Evolutionary conservation across 257 asterid genomes (phyloP), one percentile per base, ranked within the genome.

Genomic region (Solanum ossicruentum): DNA sequence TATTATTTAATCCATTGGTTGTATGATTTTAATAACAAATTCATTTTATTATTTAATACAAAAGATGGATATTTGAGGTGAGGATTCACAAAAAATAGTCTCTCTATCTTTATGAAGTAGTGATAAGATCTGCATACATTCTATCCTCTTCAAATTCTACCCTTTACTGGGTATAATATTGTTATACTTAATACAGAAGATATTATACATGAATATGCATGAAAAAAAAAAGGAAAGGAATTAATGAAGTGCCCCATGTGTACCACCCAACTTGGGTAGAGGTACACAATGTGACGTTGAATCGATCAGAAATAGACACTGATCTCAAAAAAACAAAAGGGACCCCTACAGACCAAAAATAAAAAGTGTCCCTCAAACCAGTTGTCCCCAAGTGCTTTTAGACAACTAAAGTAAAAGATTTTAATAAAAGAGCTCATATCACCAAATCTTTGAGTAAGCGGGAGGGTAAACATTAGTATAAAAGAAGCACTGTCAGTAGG

Each of bases 401-500:
- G 28, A 78, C 28, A 51, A 51, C 26, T 78, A 78, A 78, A 78
- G 83, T 28, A 51, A 75, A 52, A 77, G 82, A 75, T 75, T 17
- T 36, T 51, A 77, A 77, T 36, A 75, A 75, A 26, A 61, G 72
- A 65, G 82, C 21, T 65, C 71, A 66, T 66, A 23, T 28, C 47
- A 77, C 12, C 57, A 77, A 67, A 71, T 65, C 78, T 32, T 26
- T 63, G 60, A 65, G 75, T 77, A 58, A 49, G 77, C 8, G 61
- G 54, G 82, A 80, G 54, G 58, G 70, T 18, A 77, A 78, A 77
- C 80, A 77, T 26, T 71, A 41, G 47, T 41, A 56, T 23, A 57
- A 85, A 75, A 66, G 87, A 54, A 71, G 49, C 60, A 82, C 63
- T 81, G 72, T 54, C 87, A 86, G 84, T 49, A 72, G 81, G 89